Evolutionary conservation across 495 filamentous ascomycete species (phyloP).

Genomic region (Tuber calosporum): DNA sequence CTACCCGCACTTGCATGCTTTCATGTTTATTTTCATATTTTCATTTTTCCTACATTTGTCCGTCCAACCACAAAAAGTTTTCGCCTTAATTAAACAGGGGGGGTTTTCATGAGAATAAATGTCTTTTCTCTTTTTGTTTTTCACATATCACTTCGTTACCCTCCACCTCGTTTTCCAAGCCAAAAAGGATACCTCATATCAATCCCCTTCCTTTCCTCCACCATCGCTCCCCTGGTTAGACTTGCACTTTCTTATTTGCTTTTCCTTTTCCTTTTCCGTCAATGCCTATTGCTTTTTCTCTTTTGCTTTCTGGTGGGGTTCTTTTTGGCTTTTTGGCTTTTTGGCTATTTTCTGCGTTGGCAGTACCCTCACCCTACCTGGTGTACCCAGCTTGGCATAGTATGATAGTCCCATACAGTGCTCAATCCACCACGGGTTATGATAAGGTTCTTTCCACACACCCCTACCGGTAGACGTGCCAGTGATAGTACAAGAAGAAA

Average conservation of each 20-base stretch:
- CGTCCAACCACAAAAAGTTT: background rate
- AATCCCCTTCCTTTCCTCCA: background rate
- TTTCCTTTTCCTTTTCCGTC: background rate
- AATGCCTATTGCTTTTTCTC: background rate
- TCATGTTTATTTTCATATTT: background rate
- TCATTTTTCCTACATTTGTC: conserved; percentile 17
- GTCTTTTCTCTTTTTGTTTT: conserved; percentile 12
- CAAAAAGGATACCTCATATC: background rate
- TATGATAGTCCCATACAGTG: background rate
- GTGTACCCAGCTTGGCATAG: background rate
- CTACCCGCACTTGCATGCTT: background rate
- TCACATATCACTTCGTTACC: background rate
- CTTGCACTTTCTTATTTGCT: conserved; percentile 7
- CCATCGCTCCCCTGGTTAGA: background rate
- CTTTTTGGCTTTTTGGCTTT: conserved; percentile 5
- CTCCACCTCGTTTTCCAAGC: background rate
- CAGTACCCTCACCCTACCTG: conserved; percentile 2
- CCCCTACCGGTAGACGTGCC: background rate
- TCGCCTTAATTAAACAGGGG: background rate
- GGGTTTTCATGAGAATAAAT: background rate
- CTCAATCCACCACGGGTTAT: background rate
- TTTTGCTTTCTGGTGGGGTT: background rate
- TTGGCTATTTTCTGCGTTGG: conserved; percentile 4
- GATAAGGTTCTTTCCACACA: background rate
- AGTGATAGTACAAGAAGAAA: background rate